phyloP scores from a whole-genome alignment of 352 stramenopile species.

The Blastocystis sp. region DNA sequence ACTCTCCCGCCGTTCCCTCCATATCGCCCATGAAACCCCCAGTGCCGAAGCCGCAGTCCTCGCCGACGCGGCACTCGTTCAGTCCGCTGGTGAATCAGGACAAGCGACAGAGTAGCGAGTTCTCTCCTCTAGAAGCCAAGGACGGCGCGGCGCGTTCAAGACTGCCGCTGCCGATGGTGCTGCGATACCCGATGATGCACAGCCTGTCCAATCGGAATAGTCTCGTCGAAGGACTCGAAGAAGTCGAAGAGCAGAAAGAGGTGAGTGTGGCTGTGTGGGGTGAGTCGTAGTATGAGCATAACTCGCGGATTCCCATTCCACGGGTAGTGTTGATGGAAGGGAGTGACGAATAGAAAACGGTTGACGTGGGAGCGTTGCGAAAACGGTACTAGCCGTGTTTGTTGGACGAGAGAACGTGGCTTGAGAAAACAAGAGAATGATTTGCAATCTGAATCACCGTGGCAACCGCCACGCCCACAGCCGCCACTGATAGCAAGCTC shows the following conservation, averaged over 20 bases:
- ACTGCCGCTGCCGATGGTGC: constrained; percentile 50
- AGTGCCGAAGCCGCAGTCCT: no score
- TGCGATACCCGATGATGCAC: constrained; percentile 54
- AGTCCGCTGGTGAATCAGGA: not conserved
- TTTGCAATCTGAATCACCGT: constrained; percentile 18
- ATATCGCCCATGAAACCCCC: not conserved
- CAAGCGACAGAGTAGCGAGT: not conserved
- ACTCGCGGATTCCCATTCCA: constrained; percentile 48
- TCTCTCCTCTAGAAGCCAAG: not conserved
- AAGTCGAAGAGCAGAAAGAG: not conserved
- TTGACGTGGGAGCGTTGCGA: constrained; percentile 14
- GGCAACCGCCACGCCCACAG: constrained; percentile 2
- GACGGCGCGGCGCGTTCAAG: not conserved
- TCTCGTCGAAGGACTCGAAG: constrained; percentile 1
- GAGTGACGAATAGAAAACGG: constrained; percentile 35
- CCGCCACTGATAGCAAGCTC: not conserved
- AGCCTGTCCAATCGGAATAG: constrained; percentile 40
- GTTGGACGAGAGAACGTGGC: constrained; percentile 21
- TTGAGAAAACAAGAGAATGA: not conserved
- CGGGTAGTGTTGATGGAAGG: not conserved
- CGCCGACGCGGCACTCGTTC: not conserved
- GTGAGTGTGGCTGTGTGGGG: not conserved
- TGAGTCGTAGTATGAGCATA: constrained; percentile 61
- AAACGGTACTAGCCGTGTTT: constrained; percentile 5
- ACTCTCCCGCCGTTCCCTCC: not conserved